A percentile compares a stretch with the other conserved stretches of the same genome.
These are phyloP conservation scores for Yamagishiella unicocca DNA, from an alignment of 139 green algal species.

Conservation along the genomic window DNA sequence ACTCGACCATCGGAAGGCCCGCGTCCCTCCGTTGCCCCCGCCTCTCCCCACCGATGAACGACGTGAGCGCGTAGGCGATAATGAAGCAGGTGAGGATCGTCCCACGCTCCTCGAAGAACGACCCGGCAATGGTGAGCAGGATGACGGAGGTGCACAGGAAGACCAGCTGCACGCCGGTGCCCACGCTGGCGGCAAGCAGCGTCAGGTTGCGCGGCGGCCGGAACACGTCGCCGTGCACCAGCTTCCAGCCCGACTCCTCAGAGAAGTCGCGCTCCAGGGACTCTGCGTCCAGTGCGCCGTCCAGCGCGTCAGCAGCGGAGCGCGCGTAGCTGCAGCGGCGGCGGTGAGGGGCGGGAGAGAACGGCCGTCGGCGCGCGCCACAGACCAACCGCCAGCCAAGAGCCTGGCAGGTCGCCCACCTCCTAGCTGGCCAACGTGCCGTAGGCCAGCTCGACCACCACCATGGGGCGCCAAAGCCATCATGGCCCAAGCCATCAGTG, in stretches of 20 bases:
- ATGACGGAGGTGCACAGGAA: constrained; percentile 89
- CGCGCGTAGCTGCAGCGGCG: constrained; percentile 23
- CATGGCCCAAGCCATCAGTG: no score
- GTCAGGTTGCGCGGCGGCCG: constrained; percentile 81
- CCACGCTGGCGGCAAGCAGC: constrained; percentile 79
- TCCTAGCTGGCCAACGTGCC: no score
- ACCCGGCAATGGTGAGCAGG: constrained; percentile 91
- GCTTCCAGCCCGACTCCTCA: constrained; percentile 98
- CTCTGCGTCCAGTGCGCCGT: constrained; percentile 83
- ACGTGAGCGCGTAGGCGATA: constrained; percentile 93
- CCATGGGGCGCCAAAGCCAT: no score
- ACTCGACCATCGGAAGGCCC: no score
- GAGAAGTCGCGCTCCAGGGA: constrained; percentile 85
- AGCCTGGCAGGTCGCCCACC: no score
- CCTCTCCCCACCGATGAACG: constrained; percentile 87
- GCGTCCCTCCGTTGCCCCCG: no score
- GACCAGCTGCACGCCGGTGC: constrained; percentile 89
- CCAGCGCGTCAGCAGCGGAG: constrained; percentile 23
- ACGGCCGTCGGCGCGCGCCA: no score
- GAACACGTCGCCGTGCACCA: constrained; percentile 98
- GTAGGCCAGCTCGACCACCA: no score
- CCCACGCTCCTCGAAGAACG: constrained; percentile 80
- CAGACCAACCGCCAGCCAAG: no score
- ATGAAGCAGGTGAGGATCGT: constrained; percentile 96
- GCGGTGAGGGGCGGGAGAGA: neutral